A percentile compares a stretch with the other conserved stretches of the same genome.
These are phyloP conservation scores for Salix caprea DNA, from an alignment of 345 rosid species.

Conservation along the genomic window DNA sequence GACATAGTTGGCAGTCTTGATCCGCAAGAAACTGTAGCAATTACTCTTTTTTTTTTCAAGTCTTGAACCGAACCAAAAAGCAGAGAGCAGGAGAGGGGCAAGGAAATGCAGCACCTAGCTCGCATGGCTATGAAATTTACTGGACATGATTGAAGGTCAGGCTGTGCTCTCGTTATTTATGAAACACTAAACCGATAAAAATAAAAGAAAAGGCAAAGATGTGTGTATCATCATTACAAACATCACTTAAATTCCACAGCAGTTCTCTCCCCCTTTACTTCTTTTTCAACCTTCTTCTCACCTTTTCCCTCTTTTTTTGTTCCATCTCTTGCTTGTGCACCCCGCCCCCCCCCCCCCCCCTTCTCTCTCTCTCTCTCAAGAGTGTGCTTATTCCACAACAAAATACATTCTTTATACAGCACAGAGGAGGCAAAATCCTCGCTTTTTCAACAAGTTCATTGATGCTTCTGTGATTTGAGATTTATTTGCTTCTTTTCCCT, in stretches of 20 bases:
- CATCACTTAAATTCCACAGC: constrained; percentile 32
- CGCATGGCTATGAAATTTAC: no score
- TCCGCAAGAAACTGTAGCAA: background rate
- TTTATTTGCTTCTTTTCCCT: constrained; percentile 7
- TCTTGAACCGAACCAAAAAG: background rate
- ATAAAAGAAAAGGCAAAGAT: constrained; percentile 2
- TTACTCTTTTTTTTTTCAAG: background rate
- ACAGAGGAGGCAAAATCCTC: constrained; percentile 11
- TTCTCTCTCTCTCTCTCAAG: background rate
- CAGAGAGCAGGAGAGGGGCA: background rate
- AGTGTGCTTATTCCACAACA: constrained; percentile 2
- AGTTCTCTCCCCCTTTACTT: constrained; percentile 19
- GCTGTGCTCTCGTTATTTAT: background rate
- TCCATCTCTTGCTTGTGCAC: background rate
- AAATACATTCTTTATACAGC: background rate
- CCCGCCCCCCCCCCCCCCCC: background rate
- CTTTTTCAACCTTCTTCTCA: constrained; percentile 24
- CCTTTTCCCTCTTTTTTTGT: constrained; percentile 30
- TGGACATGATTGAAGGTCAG: background rate
- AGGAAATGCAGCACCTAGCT: background rate
- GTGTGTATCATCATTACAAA: constrained; percentile 38
- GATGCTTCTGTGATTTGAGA: constrained; percentile 14
- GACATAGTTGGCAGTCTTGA: background rate
- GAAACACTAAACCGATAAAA: background rate
- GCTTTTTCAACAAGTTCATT: constrained; percentile 14